Evolutionary conservation across 306 rosid genomes (phyloP).

Genomic region (Glycine soja): DNA sequence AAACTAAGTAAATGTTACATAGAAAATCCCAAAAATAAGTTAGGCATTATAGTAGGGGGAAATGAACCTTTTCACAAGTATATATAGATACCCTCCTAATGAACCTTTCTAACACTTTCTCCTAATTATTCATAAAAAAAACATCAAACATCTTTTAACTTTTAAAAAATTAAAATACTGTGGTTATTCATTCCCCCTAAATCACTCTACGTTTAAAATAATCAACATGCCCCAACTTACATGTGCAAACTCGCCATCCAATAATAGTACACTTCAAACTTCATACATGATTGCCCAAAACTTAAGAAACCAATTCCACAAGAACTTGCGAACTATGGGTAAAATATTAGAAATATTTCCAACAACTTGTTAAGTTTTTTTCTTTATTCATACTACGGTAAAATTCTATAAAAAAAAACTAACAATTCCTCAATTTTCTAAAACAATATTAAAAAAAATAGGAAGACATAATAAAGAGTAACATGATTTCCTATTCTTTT

Average conservation of each 20-base stretch:
- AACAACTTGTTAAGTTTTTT: no score
- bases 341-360: no score
- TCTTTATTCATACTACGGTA: no score
- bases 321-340: background rate
- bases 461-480: no score
- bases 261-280: background rate
- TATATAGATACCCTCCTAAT: background rate
- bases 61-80: background rate
- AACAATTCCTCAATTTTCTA: no score
- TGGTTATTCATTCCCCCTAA: background rate
- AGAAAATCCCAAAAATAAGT: background rate
- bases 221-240: background rate
- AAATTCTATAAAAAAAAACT: no score
- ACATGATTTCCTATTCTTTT: no score
- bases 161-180: background rate
- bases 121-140: background rate
- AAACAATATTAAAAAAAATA: no score
- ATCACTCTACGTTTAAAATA: background rate
- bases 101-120: background rate
- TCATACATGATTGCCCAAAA: no score
- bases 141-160: background rate
- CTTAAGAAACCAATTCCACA: background rate
- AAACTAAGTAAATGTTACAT: slow-evolving; percentile 7
- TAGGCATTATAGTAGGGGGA: background rate
- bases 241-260: background rate